Evolutionary conservation across 1,284 basidiomycete species (phyloP), one percentile per base, ranked within the genome.

Genomic region (Boletus albobrunnescens): DNA sequence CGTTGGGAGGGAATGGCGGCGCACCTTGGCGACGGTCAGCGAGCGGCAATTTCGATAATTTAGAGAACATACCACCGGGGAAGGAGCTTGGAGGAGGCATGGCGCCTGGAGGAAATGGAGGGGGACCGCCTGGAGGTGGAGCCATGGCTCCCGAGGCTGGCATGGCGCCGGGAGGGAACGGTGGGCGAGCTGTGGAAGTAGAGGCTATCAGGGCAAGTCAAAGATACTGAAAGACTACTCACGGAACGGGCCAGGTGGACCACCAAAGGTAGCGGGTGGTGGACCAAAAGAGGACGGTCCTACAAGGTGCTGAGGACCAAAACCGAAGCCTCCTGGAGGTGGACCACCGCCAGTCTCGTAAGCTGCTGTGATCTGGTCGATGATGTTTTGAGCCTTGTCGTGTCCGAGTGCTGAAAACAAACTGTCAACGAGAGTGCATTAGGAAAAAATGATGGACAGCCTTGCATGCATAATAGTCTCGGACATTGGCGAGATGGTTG

Each of bases 401-500:
- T 95, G 92, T 49, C 94, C 93, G 51, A 98, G 80, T 4, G 90
- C 92, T 94, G 56, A 30, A 30, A 48, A 46, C 35, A 19, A 20
- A 36, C 50, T 0, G 39, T 59, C 17, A 64, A 52, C 41, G 43
- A 46, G 40, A 30, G 38, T 32, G 44, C 13, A 23, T 23, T 23
- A 20, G 12, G 13, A 46, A 20, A 13, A 46, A 20, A 37, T 20
- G 26, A 36, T 4, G 6, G 14, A 32, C 8, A 13, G 33, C 65
- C 87, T 53, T 56, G 93, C 90, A 92, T 24, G 92, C 90, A 71
- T 98, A 99, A 69, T 98, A 99, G 61, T 99, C 95, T 55, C 93
- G 77, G 51, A 99, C 95, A 65, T 99, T 99, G 42, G 91, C 78
- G 35, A 98, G 78, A 66, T 99, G 95, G 71, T 99, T 99, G 50